phyloP scores from a whole-genome alignment of 805 yeast genomes.

The Starmerella apis region DNA sequence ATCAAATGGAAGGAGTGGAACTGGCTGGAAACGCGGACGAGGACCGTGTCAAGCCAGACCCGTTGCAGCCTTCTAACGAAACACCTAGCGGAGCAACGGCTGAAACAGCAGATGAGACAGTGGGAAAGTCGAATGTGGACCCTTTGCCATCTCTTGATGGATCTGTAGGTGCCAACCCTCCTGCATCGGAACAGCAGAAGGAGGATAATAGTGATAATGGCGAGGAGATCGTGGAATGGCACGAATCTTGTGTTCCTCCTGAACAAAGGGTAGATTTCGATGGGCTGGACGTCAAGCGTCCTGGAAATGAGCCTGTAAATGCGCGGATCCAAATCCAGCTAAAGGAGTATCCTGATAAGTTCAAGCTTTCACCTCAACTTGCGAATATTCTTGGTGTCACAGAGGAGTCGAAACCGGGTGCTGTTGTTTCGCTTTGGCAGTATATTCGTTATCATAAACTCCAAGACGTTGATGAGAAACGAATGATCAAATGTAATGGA shows the following conservation, averaged over 20 bases:
- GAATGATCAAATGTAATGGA: constrained; percentile 44
- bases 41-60: background rate
- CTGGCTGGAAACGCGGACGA: background rate
- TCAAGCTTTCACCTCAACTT: constrained; percentile 54
- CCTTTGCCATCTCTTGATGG: background rate
- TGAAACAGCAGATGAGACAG: background rate
- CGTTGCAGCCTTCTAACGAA: background rate
- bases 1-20: constrained; percentile 22
- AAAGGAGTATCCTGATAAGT: constrained; percentile 59
- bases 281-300: constrained; percentile 77
- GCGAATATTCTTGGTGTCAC: constrained; percentile 60
- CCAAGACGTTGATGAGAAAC: constrained; percentile 46
- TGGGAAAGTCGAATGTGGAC: too few species aligned
- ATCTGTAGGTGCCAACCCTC: background rate
- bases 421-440: constrained; percentile 70
- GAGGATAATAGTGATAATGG: background rate
- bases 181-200: background rate
- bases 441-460: constrained; percentile 58
- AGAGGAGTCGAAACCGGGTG: constrained; percentile 79
- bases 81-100: too few species aligned
- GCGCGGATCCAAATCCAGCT: constrained; percentile 72
- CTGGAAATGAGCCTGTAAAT: constrained; percentile 55
- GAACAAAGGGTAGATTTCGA: constrained; percentile 52
- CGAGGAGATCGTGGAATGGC: constrained; percentile 72
- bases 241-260: constrained; percentile 38